A percentile compares a stretch with the other conserved stretches of the same genome.
Conservation (phyloP, 495 filamentous ascomycete species). For the Astrothelium subdiscretum region DNA sequence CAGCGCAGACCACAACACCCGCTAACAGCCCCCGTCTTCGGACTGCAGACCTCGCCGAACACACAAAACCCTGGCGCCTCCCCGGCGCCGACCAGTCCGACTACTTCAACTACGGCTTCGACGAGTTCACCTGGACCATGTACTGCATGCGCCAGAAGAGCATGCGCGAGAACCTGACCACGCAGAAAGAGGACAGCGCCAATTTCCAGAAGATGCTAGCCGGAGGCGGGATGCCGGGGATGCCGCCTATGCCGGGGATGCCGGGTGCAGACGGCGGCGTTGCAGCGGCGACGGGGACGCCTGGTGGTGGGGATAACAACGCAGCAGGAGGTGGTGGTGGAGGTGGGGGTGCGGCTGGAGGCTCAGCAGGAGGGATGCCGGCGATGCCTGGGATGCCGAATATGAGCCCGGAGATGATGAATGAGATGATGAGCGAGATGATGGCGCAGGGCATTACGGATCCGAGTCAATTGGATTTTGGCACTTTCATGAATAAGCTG, state of each 20-base stretch:
- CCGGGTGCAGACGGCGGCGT: conserved; percentile 15
- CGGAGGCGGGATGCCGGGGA: conserved; percentile 54
- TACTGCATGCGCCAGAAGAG: conserved; percentile 84
- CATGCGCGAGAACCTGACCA: conserved; percentile 57
- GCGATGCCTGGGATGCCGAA: conserved; percentile 56
- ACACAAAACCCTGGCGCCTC: conserved; percentile 89
- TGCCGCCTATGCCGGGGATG: conserved; percentile 47
- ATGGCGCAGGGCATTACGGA: conserved; percentile 66
- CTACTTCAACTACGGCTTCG: conserved; percentile 99
- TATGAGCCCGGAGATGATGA: conserved; percentile 42
- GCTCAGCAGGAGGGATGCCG: conserved; percentile 31
- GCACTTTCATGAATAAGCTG: conserved; percentile 23
- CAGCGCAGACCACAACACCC: neutral
- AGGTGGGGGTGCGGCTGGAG: conserved; percentile 19
- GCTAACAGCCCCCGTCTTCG: neutral
- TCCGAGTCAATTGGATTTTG: conserved; percentile 58
- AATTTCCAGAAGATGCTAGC: conserved; percentile 75
- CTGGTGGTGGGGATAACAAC: no score
- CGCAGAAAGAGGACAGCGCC: conserved; percentile 76
- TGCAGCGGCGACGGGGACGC: conserved; percentile 21
- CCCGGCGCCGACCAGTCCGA: conserved; percentile 92
- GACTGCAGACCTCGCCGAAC: conserved; percentile 55
- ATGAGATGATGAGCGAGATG: conserved; percentile 67
- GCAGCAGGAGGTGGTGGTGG: conserved; percentile 16
- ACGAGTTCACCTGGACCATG: conserved; percentile 96